Percentiles rank a stretch among this genome's conserved stretches.
Conservation (phyloP, 2,329 filamentous ascomycete species). For the Colletotrichum gigasporum region DNA sequence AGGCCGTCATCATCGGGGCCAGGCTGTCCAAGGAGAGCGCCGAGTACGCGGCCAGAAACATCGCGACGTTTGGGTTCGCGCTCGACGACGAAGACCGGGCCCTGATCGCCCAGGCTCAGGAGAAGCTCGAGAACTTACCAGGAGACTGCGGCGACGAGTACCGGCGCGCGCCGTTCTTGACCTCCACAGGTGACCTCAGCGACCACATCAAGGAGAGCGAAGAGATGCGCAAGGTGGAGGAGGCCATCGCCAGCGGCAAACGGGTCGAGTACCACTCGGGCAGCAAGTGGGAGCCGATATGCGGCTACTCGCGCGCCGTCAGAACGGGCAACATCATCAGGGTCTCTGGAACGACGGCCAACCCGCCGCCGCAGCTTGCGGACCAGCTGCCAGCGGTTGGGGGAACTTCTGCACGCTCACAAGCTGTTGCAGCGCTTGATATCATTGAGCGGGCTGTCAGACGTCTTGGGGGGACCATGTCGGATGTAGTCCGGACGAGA, state of each 20-base stretch:
- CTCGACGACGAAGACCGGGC: slow-evolving; percentile 35
- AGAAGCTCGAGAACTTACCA: slow-evolving; percentile 30
- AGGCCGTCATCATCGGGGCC: slow-evolving; percentile 56
- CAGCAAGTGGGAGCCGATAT: slow-evolving; percentile 18
- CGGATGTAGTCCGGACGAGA: slow-evolving; percentile 24
- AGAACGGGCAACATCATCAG: background rate
- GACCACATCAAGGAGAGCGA: background rate
- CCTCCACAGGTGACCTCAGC: slow-evolving; percentile 11
- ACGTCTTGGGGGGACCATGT: slow-evolving; percentile 9
- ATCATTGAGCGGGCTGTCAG: background rate
- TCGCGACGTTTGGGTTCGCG: slow-evolving; percentile 35
- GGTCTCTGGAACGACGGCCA: slow-evolving; percentile 21
- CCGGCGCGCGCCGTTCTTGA: slow-evolving; percentile 27
- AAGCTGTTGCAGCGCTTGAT: slow-evolving; percentile 15
- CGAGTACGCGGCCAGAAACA: slow-evolving; percentile 41
- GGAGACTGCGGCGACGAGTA: slow-evolving; percentile 40
- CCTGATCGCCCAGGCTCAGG: slow-evolving; percentile 29
- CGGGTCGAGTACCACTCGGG: slow-evolving; percentile 10
- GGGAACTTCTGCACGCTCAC: slow-evolving; percentile 4
- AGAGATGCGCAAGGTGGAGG: background rate
- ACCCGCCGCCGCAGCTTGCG: background rate
- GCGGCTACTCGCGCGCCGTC: slow-evolving; percentile 15
- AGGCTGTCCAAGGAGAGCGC: background rate
- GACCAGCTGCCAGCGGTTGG: background rate
- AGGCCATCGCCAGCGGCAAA: background rate